phyloP scores from a whole-genome alignment of 805 yeast genomes.

The Isabelozyma rhagii region DNA sequence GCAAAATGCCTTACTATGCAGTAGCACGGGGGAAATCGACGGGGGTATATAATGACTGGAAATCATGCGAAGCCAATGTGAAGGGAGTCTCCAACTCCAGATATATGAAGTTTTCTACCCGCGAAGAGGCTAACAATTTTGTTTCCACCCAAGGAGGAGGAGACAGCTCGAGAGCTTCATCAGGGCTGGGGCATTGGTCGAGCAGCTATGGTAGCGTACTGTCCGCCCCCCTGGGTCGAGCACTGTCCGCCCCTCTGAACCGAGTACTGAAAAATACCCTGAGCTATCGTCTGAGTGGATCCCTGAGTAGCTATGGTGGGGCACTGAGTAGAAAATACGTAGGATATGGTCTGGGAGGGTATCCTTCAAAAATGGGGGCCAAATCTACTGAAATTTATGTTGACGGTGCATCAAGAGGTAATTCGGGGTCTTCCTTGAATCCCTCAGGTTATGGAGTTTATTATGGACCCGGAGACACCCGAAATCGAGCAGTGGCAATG shows the following conservation, averaged over 20 bases:
- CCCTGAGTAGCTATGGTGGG: too few species aligned
- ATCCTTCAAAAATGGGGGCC: not conserved
- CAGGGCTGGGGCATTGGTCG: too few species aligned
- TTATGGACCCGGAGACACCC: slow-evolving; percentile 52
- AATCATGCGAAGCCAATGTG: slow-evolving; percentile 49
- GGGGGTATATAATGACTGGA: slow-evolving; percentile 66
- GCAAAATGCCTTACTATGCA: slow-evolving; percentile 30
- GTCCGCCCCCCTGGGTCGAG: too few species aligned
- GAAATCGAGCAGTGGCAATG: slow-evolving; percentile 57
- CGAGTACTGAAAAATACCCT: too few species aligned
- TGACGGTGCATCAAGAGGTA: slow-evolving; percentile 74
- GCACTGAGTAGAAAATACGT: too few species aligned
- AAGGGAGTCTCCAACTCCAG: slow-evolving; percentile 54
- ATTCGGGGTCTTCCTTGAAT: slow-evolving; percentile 40
- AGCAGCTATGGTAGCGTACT: too few species aligned
- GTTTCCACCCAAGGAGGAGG: slow-evolving; percentile 11
- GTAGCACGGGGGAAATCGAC: slow-evolving; percentile 32
- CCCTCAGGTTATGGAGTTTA: slow-evolving; percentile 75
- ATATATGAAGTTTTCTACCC: slow-evolving; percentile 52
- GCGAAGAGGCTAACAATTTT: slow-evolving; percentile 48
- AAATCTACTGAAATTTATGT: slow-evolving; percentile 45
- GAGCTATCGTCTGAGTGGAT: too few species aligned
- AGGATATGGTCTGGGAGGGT: too few species aligned
- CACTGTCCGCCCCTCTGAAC: too few species aligned
- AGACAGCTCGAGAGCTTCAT: not conserved